Base-by-base conservation (phyloP, 1,139 yeast genomes). In the Kazachstania sp. region DNA sequence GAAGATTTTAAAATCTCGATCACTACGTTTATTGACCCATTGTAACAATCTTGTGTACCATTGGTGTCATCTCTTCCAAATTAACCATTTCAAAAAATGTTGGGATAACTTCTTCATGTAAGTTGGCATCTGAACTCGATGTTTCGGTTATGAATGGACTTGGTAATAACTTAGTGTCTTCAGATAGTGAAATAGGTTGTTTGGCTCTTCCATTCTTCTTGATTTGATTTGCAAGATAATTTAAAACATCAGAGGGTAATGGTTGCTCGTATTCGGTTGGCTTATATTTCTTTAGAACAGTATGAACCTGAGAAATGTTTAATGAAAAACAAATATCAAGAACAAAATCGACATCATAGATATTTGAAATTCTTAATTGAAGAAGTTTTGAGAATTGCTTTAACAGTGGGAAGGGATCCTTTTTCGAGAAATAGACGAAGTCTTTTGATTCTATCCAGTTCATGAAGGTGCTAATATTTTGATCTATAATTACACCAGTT, bases 191-290 rank as follows among this genome's bases (percentile, higher is more conserved):
- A 16, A 20, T 9, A 3, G 42, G 2, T 29, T 30, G 20, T n/a
- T 26, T 38, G 19, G 13, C 8, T 15, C 35, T 29, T 4, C 31
- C 37, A 32, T 41, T 43, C 31, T 41, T 46, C 39, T 50, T 50
- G 19, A 50, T 37, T n/a, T 26, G 32, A 23, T 51, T 51, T 8
- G 96, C 94, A 47, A 92, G 86, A 18, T 81, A 82, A 59, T 84
- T 82, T 54, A 86, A 74, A 47, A 90, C 88, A 48, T 81, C 85
- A 35, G 86, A 82, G 16, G 94, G 83, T 52, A 92, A 80, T 39
- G 97, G 96, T 5, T 87, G 79, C 70, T 92, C 97, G 63, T 88
- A 88, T 63, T 88, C 97, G 15, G 95, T 95, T 53, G 84, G 85
- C 54, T 80, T 81, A 66, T 92, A 92, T 66, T 86, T 95, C 40